Evolutionary conservation across 1,284 basidiomycete genomes (phyloP), one percentile per base, ranked within the genome.

Genomic region (Cutaneotrichosporon mucoides): DNA sequence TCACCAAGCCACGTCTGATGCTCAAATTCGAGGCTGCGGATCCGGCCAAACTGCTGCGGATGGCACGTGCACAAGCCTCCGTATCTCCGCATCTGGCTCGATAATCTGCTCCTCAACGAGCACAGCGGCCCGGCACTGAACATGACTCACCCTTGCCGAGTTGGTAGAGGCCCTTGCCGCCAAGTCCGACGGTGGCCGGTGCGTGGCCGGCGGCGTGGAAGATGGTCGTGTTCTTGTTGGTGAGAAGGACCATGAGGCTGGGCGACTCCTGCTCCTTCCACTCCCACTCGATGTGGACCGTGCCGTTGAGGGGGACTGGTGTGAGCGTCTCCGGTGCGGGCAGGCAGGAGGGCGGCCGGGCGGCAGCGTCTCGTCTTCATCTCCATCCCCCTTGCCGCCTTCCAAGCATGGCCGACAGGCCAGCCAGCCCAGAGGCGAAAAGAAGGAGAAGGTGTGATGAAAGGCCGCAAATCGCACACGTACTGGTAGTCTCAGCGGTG

Each of bases 211-310:
- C 53, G 5, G 53, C 1, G 36, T 54, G 53, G 43, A 54, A 40
- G 36, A 47, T 47, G 43, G 53, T 54, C n/a, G n/a, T 54, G 53
- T 54, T 54, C 24, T 13, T n/a, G 44, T 54, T 54, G 10, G 7
- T 24, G 35, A 54, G 44, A 15, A 54, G 53, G 7, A 46, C 36
- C 53, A 47, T 54, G 35, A 54, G 53, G 10, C 13, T n/a, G 5
- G 53, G 53, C 15, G 43, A 13, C 15, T 43, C 38, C 35, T 37
- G 12, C 44, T 54, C 53, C 53, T 54, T 46, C 53, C 53, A 54
- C 10, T 54, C 44, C 53, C 53, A 54, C 16, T 45, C 9, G 11
- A 54, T 11, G 44, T 38, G 15, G 15, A 54, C 43, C 5, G 53
- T 54, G 16, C 53, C 53, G 16, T 54, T 54, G 15, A 46, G 36